These are phyloP conservation scores for Draba incana DNA, from an alignment of 345 rosid species.

Conservation along the genomic window DNA sequence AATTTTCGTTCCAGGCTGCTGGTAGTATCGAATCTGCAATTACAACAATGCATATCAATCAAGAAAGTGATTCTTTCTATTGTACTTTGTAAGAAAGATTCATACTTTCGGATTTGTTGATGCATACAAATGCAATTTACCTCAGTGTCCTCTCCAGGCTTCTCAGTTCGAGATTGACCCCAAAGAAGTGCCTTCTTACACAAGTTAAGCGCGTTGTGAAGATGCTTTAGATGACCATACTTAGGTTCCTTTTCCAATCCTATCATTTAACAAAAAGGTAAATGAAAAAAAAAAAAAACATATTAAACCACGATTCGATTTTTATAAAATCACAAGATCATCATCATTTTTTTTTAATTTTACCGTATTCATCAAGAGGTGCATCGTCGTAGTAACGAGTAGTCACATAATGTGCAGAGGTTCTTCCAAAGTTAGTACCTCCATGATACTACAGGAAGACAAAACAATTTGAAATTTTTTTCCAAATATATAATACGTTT, in stretches of 20 bases:
- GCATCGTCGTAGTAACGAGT: conserved; percentile 97
- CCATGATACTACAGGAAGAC: conserved; percentile 72
- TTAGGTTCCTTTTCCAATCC: conserved; percentile 77
- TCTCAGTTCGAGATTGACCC: conserved; percentile 51
- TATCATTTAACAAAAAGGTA: conserved; percentile 19
- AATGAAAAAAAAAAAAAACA: neutral
- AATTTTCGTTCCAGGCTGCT: conserved; percentile 50
- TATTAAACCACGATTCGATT: neutral
- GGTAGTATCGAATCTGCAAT: conserved; percentile 60
- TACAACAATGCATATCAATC: neutral
- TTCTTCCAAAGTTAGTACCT: conserved; percentile 89
- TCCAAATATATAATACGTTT: neutral
- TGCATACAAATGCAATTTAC: conserved; percentile 38
- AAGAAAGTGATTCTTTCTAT: neutral
- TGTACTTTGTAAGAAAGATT: neutral
- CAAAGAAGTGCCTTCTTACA: conserved; percentile 74
- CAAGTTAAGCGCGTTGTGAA: conserved; percentile 71
- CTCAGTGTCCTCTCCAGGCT: conserved; percentile 51
- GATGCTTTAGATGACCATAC: conserved; percentile 80
- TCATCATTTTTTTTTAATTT: neutral
- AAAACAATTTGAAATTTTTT: neutral
- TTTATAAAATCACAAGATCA: neutral
- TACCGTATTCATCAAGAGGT: conserved; percentile 94
- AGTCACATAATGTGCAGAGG: conserved; percentile 75
- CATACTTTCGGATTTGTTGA: conserved; percentile 43